These are phyloP conservation scores for Suhomyces sp. DNA, from an alignment of 805 yeast genomes.

Conservation along the genomic window DNA sequence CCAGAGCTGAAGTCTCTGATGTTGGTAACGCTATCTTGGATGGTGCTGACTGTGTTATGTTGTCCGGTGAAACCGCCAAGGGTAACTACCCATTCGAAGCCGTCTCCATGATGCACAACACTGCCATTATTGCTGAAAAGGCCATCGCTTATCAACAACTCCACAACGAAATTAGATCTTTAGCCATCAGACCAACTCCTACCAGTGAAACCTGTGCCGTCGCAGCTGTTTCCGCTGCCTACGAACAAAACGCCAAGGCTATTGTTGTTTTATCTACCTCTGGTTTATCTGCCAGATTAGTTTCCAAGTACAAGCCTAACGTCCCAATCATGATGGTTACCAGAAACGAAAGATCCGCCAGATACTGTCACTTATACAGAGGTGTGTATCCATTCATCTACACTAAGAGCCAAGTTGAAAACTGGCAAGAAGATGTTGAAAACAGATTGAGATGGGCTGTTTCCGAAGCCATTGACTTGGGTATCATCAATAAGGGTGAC, in stretches of 20 bases:
- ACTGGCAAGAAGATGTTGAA: constrained; percentile 98
- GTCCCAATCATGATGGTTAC: constrained; percentile 98
- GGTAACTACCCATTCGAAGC: constrained; percentile 98
- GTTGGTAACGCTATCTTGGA: constrained; percentile 99
- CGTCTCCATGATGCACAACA: constrained; percentile 98
- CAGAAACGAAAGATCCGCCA: constrained; percentile 89
- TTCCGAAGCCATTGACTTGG: constrained; percentile 81
- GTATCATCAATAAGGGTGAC: constrained; percentile 85
- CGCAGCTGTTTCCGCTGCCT: constrained; percentile 94
- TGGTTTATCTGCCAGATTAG: constrained; percentile 93
- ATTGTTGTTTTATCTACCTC: constrained; percentile 93
- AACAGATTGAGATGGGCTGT: constrained; percentile 91
- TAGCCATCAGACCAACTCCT: constrained; percentile 84
- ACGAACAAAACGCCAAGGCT: constrained; percentile 96
- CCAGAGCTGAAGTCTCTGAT: constrained; percentile 99
- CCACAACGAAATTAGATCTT: constrained; percentile 84
- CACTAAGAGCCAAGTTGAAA: constrained; percentile 58
- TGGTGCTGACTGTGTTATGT: constrained; percentile 99
- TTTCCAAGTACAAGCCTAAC: constrained; percentile 96
- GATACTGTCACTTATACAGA: constrained; percentile 94
- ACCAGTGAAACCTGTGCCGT: constrained; percentile 96
- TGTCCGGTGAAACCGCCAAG: constrained; percentile 99
- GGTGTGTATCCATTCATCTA: constrained; percentile 98
- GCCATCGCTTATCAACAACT: constrained; percentile 85
- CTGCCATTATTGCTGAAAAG: constrained; percentile 93